A percentile compares a stretch with the other conserved stretches of the same genome.
Conservation (phyloP, 345 rosid species). For the Passiflora organensis region DNA sequence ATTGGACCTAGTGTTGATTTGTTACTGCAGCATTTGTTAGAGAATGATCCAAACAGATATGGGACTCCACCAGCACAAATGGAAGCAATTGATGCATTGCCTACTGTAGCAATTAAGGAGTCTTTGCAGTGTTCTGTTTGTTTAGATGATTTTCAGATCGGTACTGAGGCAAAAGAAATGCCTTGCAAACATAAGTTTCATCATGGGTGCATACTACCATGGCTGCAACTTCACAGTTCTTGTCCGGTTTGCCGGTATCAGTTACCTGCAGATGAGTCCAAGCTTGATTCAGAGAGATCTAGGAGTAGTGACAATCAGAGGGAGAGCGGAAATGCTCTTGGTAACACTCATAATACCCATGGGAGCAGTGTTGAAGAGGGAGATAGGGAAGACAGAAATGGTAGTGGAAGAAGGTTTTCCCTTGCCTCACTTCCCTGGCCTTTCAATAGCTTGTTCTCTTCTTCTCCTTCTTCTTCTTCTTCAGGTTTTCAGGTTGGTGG, state of each 20-base stretch:
- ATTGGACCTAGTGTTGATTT: slow-evolving; percentile 72
- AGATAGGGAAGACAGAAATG: slow-evolving; percentile 45
- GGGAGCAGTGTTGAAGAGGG: slow-evolving; percentile 32
- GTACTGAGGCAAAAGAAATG: slow-evolving; percentile 67
- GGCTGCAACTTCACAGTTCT: slow-evolving; percentile 93
- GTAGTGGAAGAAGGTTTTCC: slow-evolving; percentile 62
- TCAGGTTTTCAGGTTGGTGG: slow-evolving; percentile 43
- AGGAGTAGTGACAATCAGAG: slow-evolving; percentile 22
- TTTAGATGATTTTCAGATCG: slow-evolving; percentile 73
- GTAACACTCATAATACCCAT: background rate
- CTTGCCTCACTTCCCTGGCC: slow-evolving; percentile 64
- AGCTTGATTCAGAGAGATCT: slow-evolving; percentile 43
- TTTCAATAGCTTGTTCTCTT: slow-evolving; percentile 59
- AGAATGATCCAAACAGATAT: slow-evolving; percentile 60
- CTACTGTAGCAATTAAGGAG: slow-evolving; percentile 42
- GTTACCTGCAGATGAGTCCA: slow-evolving; percentile 65
- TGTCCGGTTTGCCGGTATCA: slow-evolving; percentile 85
- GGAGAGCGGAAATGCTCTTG: slow-evolving; percentile 19
- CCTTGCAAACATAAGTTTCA: slow-evolving; percentile 92
- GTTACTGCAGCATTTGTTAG: slow-evolving; percentile 75
- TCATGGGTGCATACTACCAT: slow-evolving; percentile 60
- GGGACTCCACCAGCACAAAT: slow-evolving; percentile 86
- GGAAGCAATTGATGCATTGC: slow-evolving; percentile 65
- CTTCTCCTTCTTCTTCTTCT: too few species aligned
- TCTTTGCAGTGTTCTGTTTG: slow-evolving; percentile 68